Evolutionary conservation across 192 early-diverging fungal species (phyloP).

Genomic region (Coemansia sp.): DNA sequence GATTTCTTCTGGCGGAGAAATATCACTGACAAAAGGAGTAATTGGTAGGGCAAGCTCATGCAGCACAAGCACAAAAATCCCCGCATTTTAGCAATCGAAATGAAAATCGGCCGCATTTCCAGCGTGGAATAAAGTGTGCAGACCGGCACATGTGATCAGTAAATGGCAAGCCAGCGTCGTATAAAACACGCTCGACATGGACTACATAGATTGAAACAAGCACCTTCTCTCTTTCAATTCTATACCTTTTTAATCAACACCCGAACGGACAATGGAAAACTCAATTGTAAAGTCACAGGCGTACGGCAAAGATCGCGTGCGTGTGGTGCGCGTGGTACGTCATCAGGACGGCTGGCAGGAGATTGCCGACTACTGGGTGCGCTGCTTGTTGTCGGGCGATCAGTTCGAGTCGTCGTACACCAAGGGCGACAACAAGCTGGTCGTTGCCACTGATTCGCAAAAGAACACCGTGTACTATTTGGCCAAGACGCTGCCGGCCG

Average conservation of each 20-base stretch:
- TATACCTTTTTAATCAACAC: neutral
- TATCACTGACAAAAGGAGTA: neutral
- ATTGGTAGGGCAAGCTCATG: neutral
- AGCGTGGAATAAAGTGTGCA: neutral
- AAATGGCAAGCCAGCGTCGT: neutral
- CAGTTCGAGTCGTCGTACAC: slow-evolving; percentile 69
- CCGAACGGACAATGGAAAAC: slow-evolving; percentile 33
- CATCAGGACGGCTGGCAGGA: slow-evolving; percentile 60
- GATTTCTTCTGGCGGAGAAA: no score
- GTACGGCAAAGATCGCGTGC: slow-evolving; percentile 77
- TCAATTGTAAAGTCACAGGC: slow-evolving; percentile 59
- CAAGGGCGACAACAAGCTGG: slow-evolving; percentile 72
- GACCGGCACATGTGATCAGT: neutral
- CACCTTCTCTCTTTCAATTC: no score
- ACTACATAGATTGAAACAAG: neutral
- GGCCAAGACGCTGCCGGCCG: slow-evolving; percentile 63
- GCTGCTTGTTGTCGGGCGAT: slow-evolving; percentile 59
- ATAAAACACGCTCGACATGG: neutral
- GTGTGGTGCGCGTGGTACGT: slow-evolving; percentile 70
- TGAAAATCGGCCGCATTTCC: neutral
- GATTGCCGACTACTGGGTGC: slow-evolving; percentile 69
- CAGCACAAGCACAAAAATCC: neutral
- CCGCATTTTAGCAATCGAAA: neutral
- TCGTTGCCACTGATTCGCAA: slow-evolving; percentile 74
- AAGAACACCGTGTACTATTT: slow-evolving; percentile 78